Base-by-base conservation (phyloP, 2,329 filamentous ascomycete genomes). In the Akanthomyces uredinophilus region DNA sequence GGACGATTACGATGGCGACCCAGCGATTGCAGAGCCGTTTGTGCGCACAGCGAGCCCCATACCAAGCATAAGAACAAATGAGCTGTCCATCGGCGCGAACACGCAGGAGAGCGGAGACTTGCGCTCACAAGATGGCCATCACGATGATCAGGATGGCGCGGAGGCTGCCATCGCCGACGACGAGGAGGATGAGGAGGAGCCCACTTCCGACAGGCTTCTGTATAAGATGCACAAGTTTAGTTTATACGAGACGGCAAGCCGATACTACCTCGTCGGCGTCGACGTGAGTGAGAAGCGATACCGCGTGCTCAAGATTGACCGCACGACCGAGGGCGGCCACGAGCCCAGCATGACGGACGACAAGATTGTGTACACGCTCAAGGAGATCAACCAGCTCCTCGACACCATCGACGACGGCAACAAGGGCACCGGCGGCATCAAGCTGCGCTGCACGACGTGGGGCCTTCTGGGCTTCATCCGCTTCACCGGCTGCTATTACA, bases 381-480 rank as follows among this genome's bases (percentile, higher is more conserved):
- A 89, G 72, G 92, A 98, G 75, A 96, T 97, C 86, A 92, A 90
- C 69, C 88, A 95, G 74, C 82, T 98, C n/a, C 79, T 99, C 52
- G 92, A 95, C 72, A 90, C 93, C 18, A 96, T 99, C 62, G 92
- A 98, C 69, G 91, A 98, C 72, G 95, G 95, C 0, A 99, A 98
- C 74, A 93, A 91, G 70, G 87, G 86, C 8, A 92, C 92, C 0
- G 95, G 95, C 27, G 95, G 95, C 1, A 84, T 99, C 76, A 95
- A 90, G 73, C 81, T 96, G 61, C 91, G 91, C 64, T 96, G 91
- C 74, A 96, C 87, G 63, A 92, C 91, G 5, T 99, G 94, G 95
- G 95, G 95, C 2, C 78, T 99, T 29, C 79, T 99, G 29, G 95
- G 95, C 4, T 99, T 99, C 74, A 95, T 99, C 73, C 86, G 91